Evolutionary conservation across 495 filamentous ascomycete genomes (phyloP), one percentile per base, ranked within the genome.

Genomic region (Aspergillus funiculosus): DNA sequence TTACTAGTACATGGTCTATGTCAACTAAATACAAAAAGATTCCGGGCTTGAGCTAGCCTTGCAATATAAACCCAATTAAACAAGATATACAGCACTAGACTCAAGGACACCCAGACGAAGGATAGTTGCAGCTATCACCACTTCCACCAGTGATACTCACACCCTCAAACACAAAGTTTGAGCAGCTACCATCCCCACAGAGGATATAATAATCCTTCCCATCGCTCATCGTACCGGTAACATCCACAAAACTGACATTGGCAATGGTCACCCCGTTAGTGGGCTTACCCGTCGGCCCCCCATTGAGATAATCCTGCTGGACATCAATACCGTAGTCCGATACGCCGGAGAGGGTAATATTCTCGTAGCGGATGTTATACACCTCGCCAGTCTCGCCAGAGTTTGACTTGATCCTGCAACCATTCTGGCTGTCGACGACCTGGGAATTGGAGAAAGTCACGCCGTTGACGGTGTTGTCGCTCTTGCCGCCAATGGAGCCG

Each of bases 241-340:
- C 58, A 48, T 69, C 59, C 10, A 48, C 53, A 49, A 75, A 64
- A 14, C 56, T 56, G 18, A 75, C 41, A 49, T 64, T 63, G 21
- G 48, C 43, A 47, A 74, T 71, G 5, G 48, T 55, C 1, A 74
- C 69, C 18, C 69, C 72, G 38, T 69, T 74, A 11, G 62, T 66
- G 0, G 72, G 70, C 1, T 45, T 50, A 18, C 70, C 72, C 4
- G 68, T 72, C 8, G 70, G 56, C 7, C 72, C 69, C 4, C 69
- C 71, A 42, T 74, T 75, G n/a, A 67, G 50, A 43, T 74, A 75
- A 49, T 74, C 69, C 56, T 75, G 66, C 54, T 73, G 64, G 24
- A 75, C 51, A 29, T 66, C 71, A 43, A 72, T 72, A 11, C 71
- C 73, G 48, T 75, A 75, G 52, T 54, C 62, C 7, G 57, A 48